Evolutionary conservation across 768 basidiomycete species (phyloP).

Genomic region (Suillus placidus): DNA sequence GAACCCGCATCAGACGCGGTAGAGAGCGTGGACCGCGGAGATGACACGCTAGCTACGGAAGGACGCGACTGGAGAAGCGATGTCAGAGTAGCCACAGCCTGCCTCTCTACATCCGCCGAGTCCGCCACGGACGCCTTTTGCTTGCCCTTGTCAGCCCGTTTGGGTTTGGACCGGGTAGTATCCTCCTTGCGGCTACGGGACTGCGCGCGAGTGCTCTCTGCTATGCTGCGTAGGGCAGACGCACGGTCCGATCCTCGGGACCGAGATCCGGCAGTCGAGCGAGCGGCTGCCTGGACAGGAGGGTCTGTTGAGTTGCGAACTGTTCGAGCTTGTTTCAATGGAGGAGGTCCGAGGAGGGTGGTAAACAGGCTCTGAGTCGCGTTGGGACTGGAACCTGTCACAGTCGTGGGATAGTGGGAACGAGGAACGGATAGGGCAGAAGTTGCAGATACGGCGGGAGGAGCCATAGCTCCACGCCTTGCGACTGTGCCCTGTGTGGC

Average conservation of each 20-base stretch:
- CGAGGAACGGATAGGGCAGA: constrained; percentile 39
- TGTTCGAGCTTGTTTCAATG: constrained; percentile 75
- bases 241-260: constrained; percentile 18
- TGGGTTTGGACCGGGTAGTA: constrained; percentile 36
- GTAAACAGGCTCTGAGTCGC: constrained; percentile 66
- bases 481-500: constrained; percentile 46
- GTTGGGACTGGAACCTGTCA: constrained; percentile 39
- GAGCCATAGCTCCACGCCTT: constrained; percentile 49
- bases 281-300: constrained; percentile 54
- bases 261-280: constrained; percentile 37
- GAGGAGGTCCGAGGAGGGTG: constrained; percentile 77
- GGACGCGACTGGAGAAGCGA: constrained; percentile 68
- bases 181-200: constrained; percentile 46
- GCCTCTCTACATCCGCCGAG: constrained; percentile 66
- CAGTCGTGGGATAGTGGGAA: constrained; percentile 43
- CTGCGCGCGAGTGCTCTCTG: constrained; percentile 50
- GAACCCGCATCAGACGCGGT: constrained; percentile 71
- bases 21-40: constrained; percentile 70
- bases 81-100: constrained; percentile 81
- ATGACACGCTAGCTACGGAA: constrained; percentile 61
- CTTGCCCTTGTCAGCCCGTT: constrained; percentile 51
- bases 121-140: constrained; percentile 42
- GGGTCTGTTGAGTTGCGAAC: constrained; percentile 75
- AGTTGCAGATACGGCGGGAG: constrained; percentile 37
- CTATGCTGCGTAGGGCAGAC: constrained; percentile 43